Base-by-base conservation (phyloP, 83 land plant genomes). In the Picea mariana region DNA sequence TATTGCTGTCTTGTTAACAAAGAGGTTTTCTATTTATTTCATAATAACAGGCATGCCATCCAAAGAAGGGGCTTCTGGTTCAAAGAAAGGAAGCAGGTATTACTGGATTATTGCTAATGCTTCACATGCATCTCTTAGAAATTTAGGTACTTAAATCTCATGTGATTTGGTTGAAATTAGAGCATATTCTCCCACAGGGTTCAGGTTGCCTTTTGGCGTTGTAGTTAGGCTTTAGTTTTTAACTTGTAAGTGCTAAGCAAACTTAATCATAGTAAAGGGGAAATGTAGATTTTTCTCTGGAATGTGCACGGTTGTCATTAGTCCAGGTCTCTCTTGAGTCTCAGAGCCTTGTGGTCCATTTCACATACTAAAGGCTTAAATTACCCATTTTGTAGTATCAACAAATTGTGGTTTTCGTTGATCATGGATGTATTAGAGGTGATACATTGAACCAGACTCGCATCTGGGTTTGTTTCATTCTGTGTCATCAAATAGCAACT, bases 21-120 rank as follows among this genome's bases (percentile, higher is more conserved):
- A 78, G 83, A 82, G 91, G 92, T 79, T 91, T 87, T 82, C 66
- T 88, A 89, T 88, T 88, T 91, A 87, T 90, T 93, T 92, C 65
- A 86, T 84, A 85, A 93, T 91, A 84, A 90, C 96, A 93, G 96
- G 96, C 92, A 87, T 88, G 86, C 86, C 90, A 82, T 93, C 96
- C 88, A 93, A 93, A 93, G 96, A 91, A 86, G 94, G 92, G 87
- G 88, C 86, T 77, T 91, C 92, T 91, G 93, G 87, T 91, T 85
- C 93, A 93, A 91, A 93, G 95, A 93, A 93, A 88, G 95, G 95
- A 83, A 93, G 89, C 92, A 93, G 95, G 95, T 93, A 93, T 91
- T 84, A 82, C 23, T 62, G 67, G 80, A 61, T 79, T 40, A 38
- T 79, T 79, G 34, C 49, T 79, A 79, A 62, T 79, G 80, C 67